Conservation (phyloP, 176 grass and related monocot genomes). For the Pontederia crassipes region DNA sequence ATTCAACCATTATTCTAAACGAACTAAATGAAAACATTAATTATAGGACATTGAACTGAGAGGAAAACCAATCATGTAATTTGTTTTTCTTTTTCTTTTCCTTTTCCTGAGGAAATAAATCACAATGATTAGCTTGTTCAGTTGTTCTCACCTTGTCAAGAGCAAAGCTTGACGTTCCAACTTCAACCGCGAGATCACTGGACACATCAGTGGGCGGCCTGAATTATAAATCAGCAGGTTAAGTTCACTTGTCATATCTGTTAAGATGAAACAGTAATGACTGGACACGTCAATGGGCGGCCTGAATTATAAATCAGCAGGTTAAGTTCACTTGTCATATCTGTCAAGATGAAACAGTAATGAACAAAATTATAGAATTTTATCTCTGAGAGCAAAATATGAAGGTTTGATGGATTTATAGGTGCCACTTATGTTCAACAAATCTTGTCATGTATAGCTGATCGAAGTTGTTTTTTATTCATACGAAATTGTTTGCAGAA, state of each 20-base stretch:
- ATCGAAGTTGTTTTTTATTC: too few species aligned
- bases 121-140: neutral
- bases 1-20: too few species aligned
- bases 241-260: neutral
- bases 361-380: neutral
- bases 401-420: too few species aligned
- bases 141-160: conserved; percentile 79
- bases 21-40: too few species aligned
- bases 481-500: too few species aligned
- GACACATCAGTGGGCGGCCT: conserved; percentile 96
- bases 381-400: too few species aligned
- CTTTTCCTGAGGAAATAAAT: too few species aligned
- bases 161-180: conserved; percentile 81
- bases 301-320: conserved; percentile 28
- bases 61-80: neutral
- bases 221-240: conserved; percentile 6
- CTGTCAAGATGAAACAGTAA: neutral
- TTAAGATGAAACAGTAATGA: neutral
- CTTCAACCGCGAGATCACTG: conserved; percentile 79
- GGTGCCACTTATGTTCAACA: too few species aligned
- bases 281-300: conserved; percentile 91
- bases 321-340: neutral
- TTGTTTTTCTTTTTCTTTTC: neutral
- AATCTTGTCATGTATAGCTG: too few species aligned
- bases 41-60: neutral